A percentile compares a stretch with the other conserved stretches of the same genome.
Conservation (phyloP, 768 basidiomycete species). For the Amanita pseudoporphyria region DNA sequence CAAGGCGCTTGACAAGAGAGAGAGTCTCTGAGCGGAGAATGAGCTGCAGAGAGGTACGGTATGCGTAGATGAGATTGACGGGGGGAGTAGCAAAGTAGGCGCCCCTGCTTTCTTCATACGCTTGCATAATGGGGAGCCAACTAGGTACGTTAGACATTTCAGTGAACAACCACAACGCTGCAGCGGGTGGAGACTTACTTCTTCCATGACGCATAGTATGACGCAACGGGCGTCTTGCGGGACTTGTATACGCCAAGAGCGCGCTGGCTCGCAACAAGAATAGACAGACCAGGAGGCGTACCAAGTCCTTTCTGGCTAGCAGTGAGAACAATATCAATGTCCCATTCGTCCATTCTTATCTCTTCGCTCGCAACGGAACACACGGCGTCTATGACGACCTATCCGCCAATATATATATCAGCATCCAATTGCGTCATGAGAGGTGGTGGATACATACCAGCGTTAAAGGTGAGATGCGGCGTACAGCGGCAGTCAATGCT, state of each 20-base stretch:
- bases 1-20: constrained; percentile 72
- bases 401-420: neutral
- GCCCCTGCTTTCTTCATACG: constrained; percentile 73
- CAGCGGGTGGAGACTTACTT: constrained; percentile 36
- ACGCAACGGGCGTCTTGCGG: constrained; percentile 53
- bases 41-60: constrained; percentile 65
- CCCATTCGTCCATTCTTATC: constrained; percentile 91
- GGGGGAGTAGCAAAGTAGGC: constrained; percentile 96
- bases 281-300: constrained; percentile 85
- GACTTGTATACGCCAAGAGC: constrained; percentile 65
- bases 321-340: constrained; percentile 77
- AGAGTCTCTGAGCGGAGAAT: constrained; percentile 50
- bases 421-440: neutral
- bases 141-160: constrained; percentile 21
- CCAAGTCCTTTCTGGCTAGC: constrained; percentile 92
- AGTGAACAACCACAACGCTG: neutral
- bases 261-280: constrained; percentile 70
- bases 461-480: constrained; percentile 73
- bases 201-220: constrained; percentile 89
- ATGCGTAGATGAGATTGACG: constrained; percentile 90
- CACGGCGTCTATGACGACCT: constrained; percentile 86
- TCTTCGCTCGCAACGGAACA: constrained; percentile 96
- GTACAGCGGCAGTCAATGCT: constrained; percentile 63
- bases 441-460: constrained; percentile 36
- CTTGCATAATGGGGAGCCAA: constrained; percentile 91